Evolutionary conservation across 441 rosid species (phyloP).

Genomic region (Croton setiger): DNA sequence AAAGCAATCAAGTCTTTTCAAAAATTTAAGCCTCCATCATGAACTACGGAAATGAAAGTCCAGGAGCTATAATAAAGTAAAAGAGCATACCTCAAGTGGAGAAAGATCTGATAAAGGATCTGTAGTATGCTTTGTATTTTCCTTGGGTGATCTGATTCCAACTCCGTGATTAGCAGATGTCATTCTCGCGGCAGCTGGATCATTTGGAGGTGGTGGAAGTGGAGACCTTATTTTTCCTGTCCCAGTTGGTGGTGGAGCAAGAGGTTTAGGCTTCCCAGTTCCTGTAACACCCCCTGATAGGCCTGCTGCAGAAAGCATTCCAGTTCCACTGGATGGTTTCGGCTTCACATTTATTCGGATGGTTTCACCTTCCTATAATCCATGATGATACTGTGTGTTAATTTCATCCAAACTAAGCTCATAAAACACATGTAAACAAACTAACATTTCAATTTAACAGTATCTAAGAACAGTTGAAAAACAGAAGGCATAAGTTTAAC

Average conservation of each 20-base stretch:
- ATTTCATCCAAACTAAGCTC: slow-evolving; percentile 17
- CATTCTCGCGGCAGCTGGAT: slow-evolving; percentile 61
- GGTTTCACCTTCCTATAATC: slow-evolving; percentile 90
- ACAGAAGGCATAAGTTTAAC: neutral
- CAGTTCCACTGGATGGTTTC: slow-evolving; percentile 77
- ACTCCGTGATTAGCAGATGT: slow-evolving; percentile 33
- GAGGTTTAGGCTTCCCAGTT: slow-evolving; percentile 51
- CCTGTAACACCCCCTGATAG: slow-evolving; percentile 53
- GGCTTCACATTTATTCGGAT: slow-evolving; percentile 92
- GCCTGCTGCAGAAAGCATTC: slow-evolving; percentile 97
- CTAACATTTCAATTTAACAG: neutral
- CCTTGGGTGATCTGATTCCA: slow-evolving; percentile 26
- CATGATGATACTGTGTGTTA: slow-evolving; percentile 17
- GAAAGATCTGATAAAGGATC: slow-evolving; percentile 74
- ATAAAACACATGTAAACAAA: neutral
- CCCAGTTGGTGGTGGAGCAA: slow-evolving; percentile 81
- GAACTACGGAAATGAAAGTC: neutral
- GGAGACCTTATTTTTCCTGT: slow-evolving; percentile 62
- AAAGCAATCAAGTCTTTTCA: no score
- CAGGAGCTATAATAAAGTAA: neutral
- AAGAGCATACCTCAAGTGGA: slow-evolving; percentile 59
- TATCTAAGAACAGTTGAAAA: slow-evolving; percentile 1
- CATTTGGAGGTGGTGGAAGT: slow-evolving; percentile 95
- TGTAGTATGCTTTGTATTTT: slow-evolving; percentile 34
- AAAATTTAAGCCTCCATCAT: neutral